Evolutionary conservation across 2,329 filamentous ascomycete genomes (phyloP), one percentile per base, ranked within the genome.

Genomic region (Mollisiaceae sp.): DNA sequence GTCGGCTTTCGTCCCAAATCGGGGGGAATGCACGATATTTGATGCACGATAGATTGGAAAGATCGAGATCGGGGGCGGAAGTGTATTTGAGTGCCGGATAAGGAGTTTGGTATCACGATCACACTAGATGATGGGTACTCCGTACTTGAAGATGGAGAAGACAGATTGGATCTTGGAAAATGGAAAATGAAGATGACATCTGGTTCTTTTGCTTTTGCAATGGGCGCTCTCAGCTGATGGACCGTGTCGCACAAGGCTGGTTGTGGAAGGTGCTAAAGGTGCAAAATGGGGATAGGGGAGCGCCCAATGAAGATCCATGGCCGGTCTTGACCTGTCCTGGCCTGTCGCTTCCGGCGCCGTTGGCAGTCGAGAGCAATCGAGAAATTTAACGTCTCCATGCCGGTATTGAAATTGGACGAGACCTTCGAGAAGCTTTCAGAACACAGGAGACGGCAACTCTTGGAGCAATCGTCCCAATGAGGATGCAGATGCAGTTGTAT

Each of bases 1-100:
- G 5, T 57, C 55, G 55, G 55, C 15, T 9, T 20, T 57, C 5
- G 36, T 57, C 12, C 55, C 55, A 14, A 22, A 41, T 57, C 39
- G 55, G 55, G 55, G 20, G 27, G 32, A 20, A 41, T 22, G 55
- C 8, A 14, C 36, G 55, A 41, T 35, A n/a, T 38, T 38, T 57
- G 55, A 57, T 57, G 36, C 55, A 57, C 32, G 55, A 41, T 57
- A 41, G 55, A 57, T 38, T 57, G 55, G n/a, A 52, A 32, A 55
- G 24, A 55, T 50, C 18, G 27, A 35, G 52, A 55, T 55, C 45
- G 18, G 15, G 12, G 41, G 41, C n/a, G 45, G n/a, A 50, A 20
- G 8, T n/a, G n/a, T 54, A 24, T 54, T 54, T 54, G 27, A 54
- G 22, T 35, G 50, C 24, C 50, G 50, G 50, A 54, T 54, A 54